Base-by-base conservation (phyloP, 495 filamentous ascomycete genomes). In the Massariosphaeria phaeospora region DNA sequence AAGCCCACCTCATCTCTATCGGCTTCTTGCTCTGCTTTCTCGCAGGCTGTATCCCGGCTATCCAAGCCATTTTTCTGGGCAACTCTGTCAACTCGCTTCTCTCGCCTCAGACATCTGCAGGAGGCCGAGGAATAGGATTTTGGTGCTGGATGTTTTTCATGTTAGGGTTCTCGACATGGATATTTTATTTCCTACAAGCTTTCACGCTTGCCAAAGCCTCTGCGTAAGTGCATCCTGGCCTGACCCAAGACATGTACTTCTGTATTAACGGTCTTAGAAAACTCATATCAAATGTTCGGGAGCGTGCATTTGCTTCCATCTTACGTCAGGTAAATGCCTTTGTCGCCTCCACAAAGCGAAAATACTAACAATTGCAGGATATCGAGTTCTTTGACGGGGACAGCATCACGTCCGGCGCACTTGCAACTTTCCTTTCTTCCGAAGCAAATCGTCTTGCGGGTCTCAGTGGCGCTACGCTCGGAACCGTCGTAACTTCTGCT, bases 141-240 rank as follows among this genome's bases (percentile, higher is more conserved):
- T 98, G 93, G 91, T 82, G 80, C 30, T 67, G 83, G 52, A 96
- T 98, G 90, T 98, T 93, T 67, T 78, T 97, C 20, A 89, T 96
- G 79, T 79, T 96, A n/a, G 93, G 86, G 13, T 67, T 95, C 39
- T 77, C 83, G 25, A 81, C 86, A 64, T 82, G 95, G 54, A 65
- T 91, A 44, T 78, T 82, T 1, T 86, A 86, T 59, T 72, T 76
- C 29, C 64, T 63, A 30, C 85, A 91, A 59, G 91, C 89, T 33
- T 55, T 86, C 18, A 75, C 80, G 3, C 94, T 96, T 53, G 90
- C 87, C 6, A 85, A 84, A 62, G 89, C 55, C 21, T 55, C 50
- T 9, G 61, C 59, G 34, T 50, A 35, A 13, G 50, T 54, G 0
- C 0, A 9, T 1, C 39, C 13, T 44, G 5, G 11, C 31, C 12